These are phyloP conservation scores for Phlebopus sp. DNA, from an alignment of 1,284 basidiomycete genomes.

Conservation along the genomic window DNA sequence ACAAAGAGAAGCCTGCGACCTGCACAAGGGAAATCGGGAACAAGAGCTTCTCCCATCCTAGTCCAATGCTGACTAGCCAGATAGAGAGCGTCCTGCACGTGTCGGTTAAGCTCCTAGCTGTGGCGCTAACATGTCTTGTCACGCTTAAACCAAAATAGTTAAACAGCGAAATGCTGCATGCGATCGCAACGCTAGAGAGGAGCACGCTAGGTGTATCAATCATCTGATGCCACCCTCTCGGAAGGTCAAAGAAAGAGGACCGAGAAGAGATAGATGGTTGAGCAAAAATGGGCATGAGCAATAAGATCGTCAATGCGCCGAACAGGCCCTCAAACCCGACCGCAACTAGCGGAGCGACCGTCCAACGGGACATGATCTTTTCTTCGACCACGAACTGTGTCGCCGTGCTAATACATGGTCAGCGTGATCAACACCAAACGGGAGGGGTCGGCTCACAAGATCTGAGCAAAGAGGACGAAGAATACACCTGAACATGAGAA, in stretches of 20 bases:
- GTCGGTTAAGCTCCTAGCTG: slow-evolving; percentile 88
- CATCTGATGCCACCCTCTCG: slow-evolving; percentile 89
- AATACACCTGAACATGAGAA: slow-evolving; percentile 61
- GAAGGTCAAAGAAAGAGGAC: slow-evolving; percentile 89
- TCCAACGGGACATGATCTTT: slow-evolving; percentile 77
- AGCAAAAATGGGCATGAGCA: slow-evolving; percentile 72
- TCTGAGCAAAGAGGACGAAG: slow-evolving; percentile 93
- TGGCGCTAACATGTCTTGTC: slow-evolving; percentile 87
- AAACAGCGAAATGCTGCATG: slow-evolving; percentile 86
- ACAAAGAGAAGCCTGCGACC: slow-evolving; percentile 82
- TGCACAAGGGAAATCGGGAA: slow-evolving; percentile 86
- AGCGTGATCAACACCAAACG: slow-evolving; percentile 16
- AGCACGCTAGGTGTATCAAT: slow-evolving; percentile 76
- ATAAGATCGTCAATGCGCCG: slow-evolving; percentile 75
- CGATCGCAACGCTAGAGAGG: slow-evolving; percentile 76
- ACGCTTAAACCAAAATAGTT: slow-evolving; percentile 96
- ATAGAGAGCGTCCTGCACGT: slow-evolving; percentile 95
- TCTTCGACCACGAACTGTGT: slow-evolving; percentile 95
- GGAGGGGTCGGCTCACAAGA: slow-evolving; percentile 68
- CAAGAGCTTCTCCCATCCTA: slow-evolving; percentile 91
- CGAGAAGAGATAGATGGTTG: slow-evolving; percentile 49
- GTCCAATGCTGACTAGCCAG: slow-evolving; percentile 80
- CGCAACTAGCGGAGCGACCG: slow-evolving; percentile 88
- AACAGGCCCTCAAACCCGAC: slow-evolving; percentile 96
- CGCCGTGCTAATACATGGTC: slow-evolving; percentile 61